Base-by-base conservation (phyloP, 2,329 filamentous ascomycete species). In the Epichloe baconii region DNA sequence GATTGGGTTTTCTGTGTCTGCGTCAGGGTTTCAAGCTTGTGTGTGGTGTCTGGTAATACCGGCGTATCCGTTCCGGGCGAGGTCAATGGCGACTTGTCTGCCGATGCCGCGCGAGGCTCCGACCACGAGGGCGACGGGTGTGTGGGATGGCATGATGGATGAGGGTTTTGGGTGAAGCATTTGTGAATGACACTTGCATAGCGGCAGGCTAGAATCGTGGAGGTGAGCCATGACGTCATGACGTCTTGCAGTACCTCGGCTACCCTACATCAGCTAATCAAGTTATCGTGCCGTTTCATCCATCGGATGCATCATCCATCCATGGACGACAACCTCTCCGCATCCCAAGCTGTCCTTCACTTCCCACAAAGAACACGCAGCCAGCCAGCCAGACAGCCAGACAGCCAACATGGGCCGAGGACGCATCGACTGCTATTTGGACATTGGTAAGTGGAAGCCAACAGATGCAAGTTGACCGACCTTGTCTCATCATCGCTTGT, bases 91-190 rank as follows among this genome's bases (percentile, higher is more conserved):
- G 40, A 93, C 73, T 64, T 93, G 87, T 41, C 86, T 74, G 44
- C 88, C 88, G 56, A 94, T 91, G 38, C 88, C 88, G 54, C 88
- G 73, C 0, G 86, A 90, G 2, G 85, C 86, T 40, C 86, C 86
- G 19, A 90, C 75, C 4, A 91, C 72, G 19, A 90, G 73, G 19
- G 84, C 85, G 6, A 89, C 84, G 55, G 73, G 72, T 51, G 72
- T 65, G 60, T 61, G n/a, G n/a, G 21, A 44, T 17, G 38, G 21
- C 26, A 43, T 43, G 26, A 31, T 31, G 8, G 26, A 31, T 11
- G 10, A 11, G 8, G 26, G 26, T 8, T 11, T 11, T 11, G 26
- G 26, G 26, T 4, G 26, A 31, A 31, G 26, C 26, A 31, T 21
- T 21, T 2, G 19, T 21, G 19, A 21, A 21, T 21, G 23, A 8